These are phyloP conservation scores for Simmondsia chinensis DNA, from an alignment of 148 eudicot species.

Conservation along the genomic window DNA sequence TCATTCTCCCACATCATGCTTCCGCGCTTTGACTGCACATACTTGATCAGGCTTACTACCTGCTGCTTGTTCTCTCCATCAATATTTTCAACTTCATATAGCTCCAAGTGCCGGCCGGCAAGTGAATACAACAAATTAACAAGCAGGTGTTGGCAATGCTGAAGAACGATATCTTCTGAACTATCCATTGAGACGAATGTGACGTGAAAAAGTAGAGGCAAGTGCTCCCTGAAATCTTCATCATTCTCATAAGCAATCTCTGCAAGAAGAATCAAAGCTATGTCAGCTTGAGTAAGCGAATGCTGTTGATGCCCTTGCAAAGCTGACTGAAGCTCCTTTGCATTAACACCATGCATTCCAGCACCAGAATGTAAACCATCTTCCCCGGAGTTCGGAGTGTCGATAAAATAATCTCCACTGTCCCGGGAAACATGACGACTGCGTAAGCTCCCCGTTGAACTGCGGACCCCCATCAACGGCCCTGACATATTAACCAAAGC, in stretches of 20 bases:
- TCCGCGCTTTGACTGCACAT: constrained; percentile 95
- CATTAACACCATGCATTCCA: constrained; percentile 66
- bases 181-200: constrained; percentile 99
- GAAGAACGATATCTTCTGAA: constrained; percentile 95
- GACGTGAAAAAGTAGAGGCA: constrained; percentile 92
- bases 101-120: constrained; percentile 96
- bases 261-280: constrained; percentile 88
- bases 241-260: constrained; percentile 99
- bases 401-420: constrained; percentile 94
- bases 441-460: constrained; percentile 90
- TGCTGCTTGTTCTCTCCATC: constrained; percentile 99
- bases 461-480: constrained; percentile 91
- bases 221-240: constrained; percentile 92
- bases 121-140: constrained; percentile 89
- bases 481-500: constrained; percentile 95
- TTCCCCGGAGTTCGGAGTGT: constrained; percentile 94
- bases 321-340: constrained; percentile 97
- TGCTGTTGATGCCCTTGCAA: constrained; percentile 98
- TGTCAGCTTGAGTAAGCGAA: constrained; percentile 92
- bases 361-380: constrained; percentile 62
- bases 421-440: constrained; percentile 98
- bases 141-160: constrained; percentile 96
- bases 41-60: constrained; percentile 92
- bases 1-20: constrained; percentile 99
- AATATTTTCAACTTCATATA: constrained; percentile 84